Evolutionary conservation across 495 filamentous ascomycete species (phyloP).

Genomic region (Letharia columbiana): DNA sequence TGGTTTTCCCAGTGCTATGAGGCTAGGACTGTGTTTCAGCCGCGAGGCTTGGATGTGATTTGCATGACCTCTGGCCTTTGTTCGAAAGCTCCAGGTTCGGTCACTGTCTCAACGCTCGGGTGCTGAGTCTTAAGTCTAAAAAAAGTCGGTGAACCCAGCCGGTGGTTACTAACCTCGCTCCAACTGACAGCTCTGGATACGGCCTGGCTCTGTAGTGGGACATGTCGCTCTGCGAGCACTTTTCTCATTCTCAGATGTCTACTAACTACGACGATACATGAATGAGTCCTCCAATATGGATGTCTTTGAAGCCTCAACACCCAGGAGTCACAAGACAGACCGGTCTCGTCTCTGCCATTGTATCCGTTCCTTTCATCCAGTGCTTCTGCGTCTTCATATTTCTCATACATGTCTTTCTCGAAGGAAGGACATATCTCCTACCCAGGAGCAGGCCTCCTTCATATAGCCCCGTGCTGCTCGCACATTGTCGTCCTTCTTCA

Average conservation of each 20-base stretch:
- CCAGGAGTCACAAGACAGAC: neutral
- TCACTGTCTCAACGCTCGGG: neutral
- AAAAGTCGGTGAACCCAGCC: neutral
- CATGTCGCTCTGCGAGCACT: neutral
- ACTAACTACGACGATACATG: neutral
- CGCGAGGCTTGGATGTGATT: no score
- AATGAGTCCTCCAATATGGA: neutral
- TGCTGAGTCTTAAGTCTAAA: neutral
- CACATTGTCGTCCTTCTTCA: neutral
- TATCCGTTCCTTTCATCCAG: neutral
- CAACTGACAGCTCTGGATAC: neutral
- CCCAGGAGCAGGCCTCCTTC: neutral
- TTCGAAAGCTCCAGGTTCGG: neutral
- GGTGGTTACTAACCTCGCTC: neutral
- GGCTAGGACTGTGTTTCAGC: neutral
- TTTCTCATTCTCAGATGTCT: neutral
- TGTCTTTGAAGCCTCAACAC: neutral
- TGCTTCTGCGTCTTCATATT: neutral
- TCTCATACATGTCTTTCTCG: neutral
- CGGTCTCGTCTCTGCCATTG: neutral
- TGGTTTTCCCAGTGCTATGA: neutral
- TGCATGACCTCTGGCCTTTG: neutral
- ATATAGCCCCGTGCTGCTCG: neutral
- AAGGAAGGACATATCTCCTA: neutral
- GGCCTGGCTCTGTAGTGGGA: neutral